Conservation (phyloP, 2,329 filamentous ascomycete genomes). For the Colletotrichum sp. region DNA sequence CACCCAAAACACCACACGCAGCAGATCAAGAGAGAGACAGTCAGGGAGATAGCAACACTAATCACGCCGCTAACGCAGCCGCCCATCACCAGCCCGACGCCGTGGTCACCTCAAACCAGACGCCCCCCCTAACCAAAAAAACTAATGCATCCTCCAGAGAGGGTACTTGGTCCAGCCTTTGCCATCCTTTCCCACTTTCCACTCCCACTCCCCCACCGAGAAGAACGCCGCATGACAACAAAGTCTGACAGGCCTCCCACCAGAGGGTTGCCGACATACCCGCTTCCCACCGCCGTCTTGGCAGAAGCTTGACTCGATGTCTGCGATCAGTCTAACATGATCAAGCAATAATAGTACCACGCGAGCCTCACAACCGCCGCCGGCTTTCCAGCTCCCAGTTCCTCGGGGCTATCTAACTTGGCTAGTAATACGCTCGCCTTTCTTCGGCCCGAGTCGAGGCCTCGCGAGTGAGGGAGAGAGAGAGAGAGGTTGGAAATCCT, state of each 20-base stretch:
- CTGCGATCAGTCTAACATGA: neutral
- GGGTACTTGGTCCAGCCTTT: neutral
- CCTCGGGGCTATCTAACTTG: neutral
- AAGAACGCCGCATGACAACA: neutral
- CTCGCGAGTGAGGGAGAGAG: neutral
- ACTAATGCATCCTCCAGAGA: neutral
- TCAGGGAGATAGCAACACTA: neutral
- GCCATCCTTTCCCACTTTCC: neutral
- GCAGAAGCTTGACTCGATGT: slow-evolving; percentile 21
- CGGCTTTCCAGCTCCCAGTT: neutral
- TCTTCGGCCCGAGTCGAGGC: neutral
- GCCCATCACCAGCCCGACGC: neutral
- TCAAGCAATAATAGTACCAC: neutral
- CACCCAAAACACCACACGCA: neutral
- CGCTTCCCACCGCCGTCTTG: slow-evolving; percentile 15
- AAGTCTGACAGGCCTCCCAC: neutral
- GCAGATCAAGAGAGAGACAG: neutral
- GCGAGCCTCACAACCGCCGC: neutral
- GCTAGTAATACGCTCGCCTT: neutral
- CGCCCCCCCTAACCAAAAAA: neutral
- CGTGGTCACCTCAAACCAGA: neutral
- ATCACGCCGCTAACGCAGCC: neutral
- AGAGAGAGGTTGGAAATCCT: neutral
- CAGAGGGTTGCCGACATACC: slow-evolving; percentile 10
- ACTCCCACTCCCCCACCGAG: neutral